Evolutionary conservation across 495 filamentous ascomycete genomes (phyloP).

Genomic region (Chaetomium fimeti): DNA sequence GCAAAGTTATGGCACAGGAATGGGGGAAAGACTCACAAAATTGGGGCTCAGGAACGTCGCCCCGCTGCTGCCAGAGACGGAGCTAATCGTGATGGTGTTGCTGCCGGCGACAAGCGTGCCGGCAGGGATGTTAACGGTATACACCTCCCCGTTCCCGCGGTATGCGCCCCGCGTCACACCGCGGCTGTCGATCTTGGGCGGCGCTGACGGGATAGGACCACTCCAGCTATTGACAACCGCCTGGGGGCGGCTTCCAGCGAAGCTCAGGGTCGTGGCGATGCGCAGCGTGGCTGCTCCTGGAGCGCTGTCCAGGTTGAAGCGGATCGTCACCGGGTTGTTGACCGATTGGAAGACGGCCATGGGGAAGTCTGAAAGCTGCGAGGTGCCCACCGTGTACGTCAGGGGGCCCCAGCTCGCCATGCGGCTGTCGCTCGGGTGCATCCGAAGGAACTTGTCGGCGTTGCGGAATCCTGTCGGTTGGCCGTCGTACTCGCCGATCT

Average conservation of each 20-base stretch:
- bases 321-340: conserved; percentile 62
- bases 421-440: conserved; percentile 64
- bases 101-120: conserved; percentile 56
- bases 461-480: conserved; percentile 65
- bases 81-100: conserved; percentile 63
- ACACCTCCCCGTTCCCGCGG: conserved; percentile 60
- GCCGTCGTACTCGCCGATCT: conserved; percentile 64
- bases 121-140: conserved; percentile 54
- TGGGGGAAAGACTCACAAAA: conserved; percentile 49
- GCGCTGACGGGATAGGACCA: conserved; percentile 50
- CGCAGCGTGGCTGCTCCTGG: conserved; percentile 55
- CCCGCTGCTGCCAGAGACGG: conserved; percentile 59
- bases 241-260: conserved; percentile 54
- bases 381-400: conserved; percentile 60
- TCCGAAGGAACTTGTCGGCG: conserved; percentile 61
- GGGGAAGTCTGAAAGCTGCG: conserved; percentile 53
- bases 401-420: conserved; percentile 59
- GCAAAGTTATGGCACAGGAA: neutral
- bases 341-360: conserved; percentile 65
- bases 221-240: conserved; percentile 54
- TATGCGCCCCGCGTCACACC: conserved; percentile 66
- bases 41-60: conserved; percentile 57
- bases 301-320: conserved; percentile 54
- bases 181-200: conserved; percentile 61
- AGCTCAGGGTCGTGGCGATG: conserved; percentile 63